Conservation (phyloP, 108 stramenopile genomes). For the Cyclotella atomus region DNA sequence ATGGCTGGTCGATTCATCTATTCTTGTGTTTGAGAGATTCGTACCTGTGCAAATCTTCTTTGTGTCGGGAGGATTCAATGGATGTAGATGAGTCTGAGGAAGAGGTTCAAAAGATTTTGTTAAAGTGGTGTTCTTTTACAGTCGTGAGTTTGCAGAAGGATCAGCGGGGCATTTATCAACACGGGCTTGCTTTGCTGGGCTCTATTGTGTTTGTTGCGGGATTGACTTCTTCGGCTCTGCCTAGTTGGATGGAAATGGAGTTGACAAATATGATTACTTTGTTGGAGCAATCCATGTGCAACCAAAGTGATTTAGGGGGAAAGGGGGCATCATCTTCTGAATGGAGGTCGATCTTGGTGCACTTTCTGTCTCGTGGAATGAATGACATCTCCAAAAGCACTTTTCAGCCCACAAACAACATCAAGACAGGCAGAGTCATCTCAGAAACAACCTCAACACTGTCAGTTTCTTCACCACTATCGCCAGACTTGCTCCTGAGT, state of each 20-base stretch:
- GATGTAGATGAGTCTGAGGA: constrained; percentile 4
- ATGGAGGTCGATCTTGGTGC: constrained; percentile 18
- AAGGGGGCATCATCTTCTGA: background rate
- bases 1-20: constrained; percentile 30
- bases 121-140: constrained; percentile 41
- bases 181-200: constrained; percentile 36
- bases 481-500: constrained; percentile 4
- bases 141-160: no score
- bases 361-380: constrained; percentile 14
- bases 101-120: constrained; percentile 12
- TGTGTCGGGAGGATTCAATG: background rate
- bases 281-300: constrained; percentile 9
- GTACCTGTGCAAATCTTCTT: constrained; percentile 4
- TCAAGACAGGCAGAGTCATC: background rate
- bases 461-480: background rate
- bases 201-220: constrained; percentile 29
- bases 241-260: constrained; percentile 23
- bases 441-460: background rate
- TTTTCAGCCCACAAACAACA: background rate
- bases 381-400: background rate
- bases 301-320: background rate
- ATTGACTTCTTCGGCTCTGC: background rate
- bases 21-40: constrained; percentile 40
- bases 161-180: no score
- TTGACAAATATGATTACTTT: constrained; percentile 11